Evolutionary conservation across 2,329 filamentous ascomycete genomes (phyloP).

Genomic region (Monosporascus sp.): DNA sequence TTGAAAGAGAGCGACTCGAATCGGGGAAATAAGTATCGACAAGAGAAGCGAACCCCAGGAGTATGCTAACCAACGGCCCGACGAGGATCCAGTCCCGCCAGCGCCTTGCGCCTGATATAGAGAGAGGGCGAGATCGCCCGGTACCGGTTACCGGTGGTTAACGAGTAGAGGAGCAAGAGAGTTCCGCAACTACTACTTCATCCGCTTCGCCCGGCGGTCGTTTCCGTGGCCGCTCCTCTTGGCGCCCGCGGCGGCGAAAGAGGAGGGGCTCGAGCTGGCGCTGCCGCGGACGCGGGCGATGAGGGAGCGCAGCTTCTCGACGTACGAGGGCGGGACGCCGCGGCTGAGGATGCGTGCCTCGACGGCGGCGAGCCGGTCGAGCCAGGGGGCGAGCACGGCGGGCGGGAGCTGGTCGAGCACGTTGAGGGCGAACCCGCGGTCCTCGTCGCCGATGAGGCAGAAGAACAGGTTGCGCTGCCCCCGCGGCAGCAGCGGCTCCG

Average conservation of each 20-base stretch:
- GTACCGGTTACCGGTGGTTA: too few relatives aligned
- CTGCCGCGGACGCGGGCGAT: conserved; percentile 21
- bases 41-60: conserved; percentile 2
- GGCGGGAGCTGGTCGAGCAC: conserved; percentile 28
- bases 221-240: conserved; percentile 18
- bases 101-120: too few relatives aligned
- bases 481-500: conserved; percentile 8
- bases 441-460: conserved; percentile 40
- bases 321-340: conserved; percentile 23
- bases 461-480: conserved; percentile 42
- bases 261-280: conserved; percentile 3
- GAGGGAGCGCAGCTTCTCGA: conserved; percentile 24
- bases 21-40: conserved; percentile 1
- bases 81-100: neutral
- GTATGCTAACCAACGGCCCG: neutral
- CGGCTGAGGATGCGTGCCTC: conserved; percentile 20
- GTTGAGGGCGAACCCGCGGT: conserved; percentile 40
- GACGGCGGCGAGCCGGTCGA: conserved; percentile 27
- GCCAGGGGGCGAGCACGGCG: conserved; percentile 13
- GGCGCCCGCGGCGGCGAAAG: conserved; percentile 8
- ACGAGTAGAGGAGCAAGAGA: too few relatives aligned
- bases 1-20: conserved; percentile 12
- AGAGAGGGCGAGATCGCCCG: too few relatives aligned
- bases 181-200: conserved; percentile 10
- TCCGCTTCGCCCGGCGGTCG: conserved; percentile 18